phyloP scores from a whole-genome alignment of 495 filamentous ascomycete species.

The Talaromyces stipitatus region DNA sequence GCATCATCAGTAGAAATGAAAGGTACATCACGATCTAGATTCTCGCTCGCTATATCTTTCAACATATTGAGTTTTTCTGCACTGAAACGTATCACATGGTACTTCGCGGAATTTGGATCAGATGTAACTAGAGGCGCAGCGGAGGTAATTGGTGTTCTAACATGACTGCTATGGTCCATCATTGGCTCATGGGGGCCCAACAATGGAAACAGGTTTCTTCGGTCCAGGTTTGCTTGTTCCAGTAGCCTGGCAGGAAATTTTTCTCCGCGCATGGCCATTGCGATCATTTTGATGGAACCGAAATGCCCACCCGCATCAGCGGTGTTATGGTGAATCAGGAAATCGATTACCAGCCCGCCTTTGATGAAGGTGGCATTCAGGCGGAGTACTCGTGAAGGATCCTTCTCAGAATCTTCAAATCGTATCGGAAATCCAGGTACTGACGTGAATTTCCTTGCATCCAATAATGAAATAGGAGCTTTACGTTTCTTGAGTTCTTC shows the following conservation, averaged over 20 bases:
- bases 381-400: neutral
- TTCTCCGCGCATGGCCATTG: slow-evolving; percentile 15
- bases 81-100: slow-evolving; percentile 19
- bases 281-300: slow-evolving; percentile 24
- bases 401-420: neutral
- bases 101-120: slow-evolving; percentile 7
- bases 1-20: slow-evolving; percentile 41
- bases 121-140: neutral
- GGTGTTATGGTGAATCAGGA: slow-evolving; percentile 35
- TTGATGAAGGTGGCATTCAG: slow-evolving; percentile 29
- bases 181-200: slow-evolving; percentile 17
- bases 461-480: slow-evolving; percentile 22
- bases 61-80: slow-evolving; percentile 4
- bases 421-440: slow-evolving; percentile 21
- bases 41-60: slow-evolving; percentile 3
- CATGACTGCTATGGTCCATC: slow-evolving; percentile 24
- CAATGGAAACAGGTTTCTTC: slow-evolving; percentile 18
- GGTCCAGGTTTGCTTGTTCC: slow-evolving; percentile 22
- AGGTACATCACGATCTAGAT: neutral
- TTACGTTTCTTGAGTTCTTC: slow-evolving; percentile 12
- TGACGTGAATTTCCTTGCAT: slow-evolving; percentile 14
- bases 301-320: slow-evolving; percentile 30
- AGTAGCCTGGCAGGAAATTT: slow-evolving; percentile 8
- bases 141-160: slow-evolving; percentile 2
- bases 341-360: slow-evolving; percentile 22